Conservation (phyloP, 805 yeast genomes). For the Yamadazyma olivae region DNA sequence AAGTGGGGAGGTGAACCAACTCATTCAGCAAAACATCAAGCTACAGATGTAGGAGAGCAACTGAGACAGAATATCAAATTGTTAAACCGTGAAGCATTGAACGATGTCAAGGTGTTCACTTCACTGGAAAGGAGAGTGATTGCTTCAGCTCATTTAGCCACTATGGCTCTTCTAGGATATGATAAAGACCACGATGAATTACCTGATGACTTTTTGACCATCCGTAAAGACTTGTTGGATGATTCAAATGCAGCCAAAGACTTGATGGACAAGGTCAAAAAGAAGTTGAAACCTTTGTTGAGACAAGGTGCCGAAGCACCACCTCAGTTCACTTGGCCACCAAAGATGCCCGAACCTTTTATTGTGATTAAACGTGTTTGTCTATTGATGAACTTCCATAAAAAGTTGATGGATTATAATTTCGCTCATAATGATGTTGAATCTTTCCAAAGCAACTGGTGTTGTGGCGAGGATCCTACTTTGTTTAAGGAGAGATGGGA, state of each 20-base stretch:
- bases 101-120: slow-evolving; percentile 82
- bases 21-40: slow-evolving; percentile 93
- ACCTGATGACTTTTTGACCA: slow-evolving; percentile 74
- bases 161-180: slow-evolving; percentile 68
- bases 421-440: slow-evolving; percentile 64
- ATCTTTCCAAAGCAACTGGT: slow-evolving; percentile 79
- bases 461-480: slow-evolving; percentile 92
- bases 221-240: slow-evolving; percentile 87
- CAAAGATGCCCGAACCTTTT: slow-evolving; percentile 96
- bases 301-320: slow-evolving; percentile 98
- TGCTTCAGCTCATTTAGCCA: slow-evolving; percentile 86
- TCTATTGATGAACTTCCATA: slow-evolving; percentile 91
- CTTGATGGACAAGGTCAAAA: slow-evolving; percentile 95
- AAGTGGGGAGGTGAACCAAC: slow-evolving; percentile 99
- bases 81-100: slow-evolving; percentile 77
- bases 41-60: slow-evolving; percentile 93
- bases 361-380: slow-evolving; percentile 91
- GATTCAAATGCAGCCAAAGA: slow-evolving; percentile 98
- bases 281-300: slow-evolving; percentile 88
- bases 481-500: slow-evolving; percentile 97
- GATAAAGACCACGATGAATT: slow-evolving; percentile 48
- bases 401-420: slow-evolving; percentile 77
- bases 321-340: slow-evolving; percentile 98
- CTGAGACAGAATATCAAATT: slow-evolving; percentile 87
- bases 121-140: slow-evolving; percentile 94